Percentiles rank a stretch among this genome's conserved stretches.
Evolutionary conservation across 2,329 filamentous ascomycete species (phyloP).

Genomic region (Byssothecium circinans): DNA sequence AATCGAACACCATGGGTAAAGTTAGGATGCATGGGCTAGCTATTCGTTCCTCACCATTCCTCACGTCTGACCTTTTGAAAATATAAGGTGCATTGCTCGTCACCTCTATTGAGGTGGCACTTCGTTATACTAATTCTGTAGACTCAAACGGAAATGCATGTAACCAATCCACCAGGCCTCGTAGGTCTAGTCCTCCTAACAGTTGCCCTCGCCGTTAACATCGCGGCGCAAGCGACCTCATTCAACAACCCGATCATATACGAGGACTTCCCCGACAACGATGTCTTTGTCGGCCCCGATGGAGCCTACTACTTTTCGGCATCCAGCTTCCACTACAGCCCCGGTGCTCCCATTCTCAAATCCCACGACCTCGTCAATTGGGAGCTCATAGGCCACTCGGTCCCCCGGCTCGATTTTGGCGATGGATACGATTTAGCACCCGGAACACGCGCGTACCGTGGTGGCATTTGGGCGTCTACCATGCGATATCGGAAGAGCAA

Average conservation of each 20-base stretch:
- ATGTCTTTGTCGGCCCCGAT: slow-evolving; percentile 50
- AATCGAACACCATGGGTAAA: too few relatives aligned
- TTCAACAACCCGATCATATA: slow-evolving; percentile 55
- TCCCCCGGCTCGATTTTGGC: slow-evolving; percentile 27
- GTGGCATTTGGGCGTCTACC: slow-evolving; percentile 56
- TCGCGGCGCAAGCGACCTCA: too few relatives aligned
- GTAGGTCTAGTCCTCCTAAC: too few relatives aligned
- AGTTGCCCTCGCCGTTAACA: too few relatives aligned
- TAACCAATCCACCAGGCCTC: too few relatives aligned
- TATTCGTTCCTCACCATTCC: too few relatives aligned
- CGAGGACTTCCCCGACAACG: slow-evolving; percentile 55
- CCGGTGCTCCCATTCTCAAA: slow-evolving; percentile 56
- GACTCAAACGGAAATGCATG: too few relatives aligned
- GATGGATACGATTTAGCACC: slow-evolving; percentile 48
- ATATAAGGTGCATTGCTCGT: too few relatives aligned
- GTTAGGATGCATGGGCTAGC: too few relatives aligned
- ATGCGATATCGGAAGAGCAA: slow-evolving; percentile 53
- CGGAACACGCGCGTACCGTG: slow-evolving; percentile 49
- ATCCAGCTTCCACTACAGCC: slow-evolving; percentile 56
- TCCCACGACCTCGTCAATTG: slow-evolving; percentile 57
- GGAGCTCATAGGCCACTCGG: slow-evolving; percentile 35
- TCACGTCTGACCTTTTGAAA: too few relatives aligned
- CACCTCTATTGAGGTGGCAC: too few relatives aligned
- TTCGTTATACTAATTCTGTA: too few relatives aligned
- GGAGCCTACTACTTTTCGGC: slow-evolving; percentile 50